These are phyloP conservation scores for Aspergillus sp. DNA, from an alignment of 2,329 filamentous ascomycete genomes.

Conservation along the genomic window DNA sequence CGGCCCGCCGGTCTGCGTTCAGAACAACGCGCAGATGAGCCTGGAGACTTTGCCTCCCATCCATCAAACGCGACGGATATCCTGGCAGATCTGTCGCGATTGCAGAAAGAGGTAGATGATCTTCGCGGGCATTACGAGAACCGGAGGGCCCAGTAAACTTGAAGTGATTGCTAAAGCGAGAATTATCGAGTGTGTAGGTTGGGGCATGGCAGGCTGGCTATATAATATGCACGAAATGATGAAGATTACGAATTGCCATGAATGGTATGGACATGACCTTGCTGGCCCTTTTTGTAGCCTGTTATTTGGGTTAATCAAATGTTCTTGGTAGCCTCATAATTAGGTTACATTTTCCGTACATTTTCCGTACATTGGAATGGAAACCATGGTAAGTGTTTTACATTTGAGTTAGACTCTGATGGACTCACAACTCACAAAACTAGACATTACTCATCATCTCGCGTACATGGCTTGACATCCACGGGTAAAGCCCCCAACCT, in stretches of 20 bases:
- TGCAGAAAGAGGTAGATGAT: constrained; percentile 75
- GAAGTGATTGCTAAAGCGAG: background rate
- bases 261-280: background rate
- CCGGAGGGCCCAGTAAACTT: constrained; percentile 28
- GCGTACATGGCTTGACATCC: background rate
- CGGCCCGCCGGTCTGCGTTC: constrained; percentile 16
- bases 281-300: background rate
- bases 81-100: constrained; percentile 67
- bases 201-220: background rate
- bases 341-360: background rate
- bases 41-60: constrained; percentile 29
- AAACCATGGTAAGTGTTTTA: background rate
- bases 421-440: background rate
- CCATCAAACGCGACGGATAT: constrained; percentile 57
- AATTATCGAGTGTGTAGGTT: background rate
- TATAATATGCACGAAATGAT: constrained; percentile 8
- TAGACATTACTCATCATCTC: background rate
- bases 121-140: constrained; percentile 41
- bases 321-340: background rate
- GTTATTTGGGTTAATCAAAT: background rate
- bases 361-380: background rate
- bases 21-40: constrained; percentile 14
- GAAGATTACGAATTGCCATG: constrained; percentile 3
- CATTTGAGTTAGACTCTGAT: background rate
- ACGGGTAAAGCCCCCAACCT: background rate